phyloP scores from a whole-genome alignment of 2,329 filamentous ascomycete species.

The Ophiostoma triangulosporum region DNA sequence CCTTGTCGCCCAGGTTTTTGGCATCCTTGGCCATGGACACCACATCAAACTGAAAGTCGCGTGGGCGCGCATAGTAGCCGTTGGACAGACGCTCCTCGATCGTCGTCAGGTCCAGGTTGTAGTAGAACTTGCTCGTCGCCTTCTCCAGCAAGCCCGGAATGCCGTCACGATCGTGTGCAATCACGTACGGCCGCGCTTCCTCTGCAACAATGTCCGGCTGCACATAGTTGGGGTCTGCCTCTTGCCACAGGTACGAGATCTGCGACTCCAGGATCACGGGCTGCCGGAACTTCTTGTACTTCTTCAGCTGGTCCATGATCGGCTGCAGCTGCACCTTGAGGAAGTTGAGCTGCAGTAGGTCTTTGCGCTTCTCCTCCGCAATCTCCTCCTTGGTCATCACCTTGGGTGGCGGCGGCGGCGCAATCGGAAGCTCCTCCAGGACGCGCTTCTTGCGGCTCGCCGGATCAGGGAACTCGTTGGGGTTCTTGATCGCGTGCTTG shows the following conservation, averaged over 20 bases:
- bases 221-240: conserved; percentile 62
- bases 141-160: conserved; percentile 64
- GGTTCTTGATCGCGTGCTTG: conserved; percentile 67
- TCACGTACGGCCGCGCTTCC: conserved; percentile 60
- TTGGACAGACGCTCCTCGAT: conserved; percentile 96
- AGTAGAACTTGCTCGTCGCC: conserved; percentile 71
- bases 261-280: conserved; percentile 61
- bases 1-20: conserved; percentile 66
- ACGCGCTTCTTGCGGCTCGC: conserved; percentile 75
- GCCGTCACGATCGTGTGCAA: conserved; percentile 66
- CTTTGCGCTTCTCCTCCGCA: conserved; percentile 66
- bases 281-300: conserved; percentile 77
- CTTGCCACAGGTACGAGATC: conserved; percentile 73
- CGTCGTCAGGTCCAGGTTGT: conserved; percentile 83
- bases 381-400: conserved; percentile 64
- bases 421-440: conserved; percentile 62
- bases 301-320: conserved; percentile 96
- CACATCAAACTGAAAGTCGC: conserved; percentile 82
- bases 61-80: conserved; percentile 83
- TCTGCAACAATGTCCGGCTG: conserved; percentile 42
- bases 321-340: conserved; percentile 83
- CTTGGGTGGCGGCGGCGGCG: conserved; percentile 56
- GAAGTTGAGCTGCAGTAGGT: conserved; percentile 71
- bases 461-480: conserved; percentile 76
- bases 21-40: conserved; percentile 75